Percentiles rank a stretch among this genome's conserved stretches.
Evolutionary conservation across 305 asterid species (phyloP).

Genomic region (Solanum hybrid): DNA sequence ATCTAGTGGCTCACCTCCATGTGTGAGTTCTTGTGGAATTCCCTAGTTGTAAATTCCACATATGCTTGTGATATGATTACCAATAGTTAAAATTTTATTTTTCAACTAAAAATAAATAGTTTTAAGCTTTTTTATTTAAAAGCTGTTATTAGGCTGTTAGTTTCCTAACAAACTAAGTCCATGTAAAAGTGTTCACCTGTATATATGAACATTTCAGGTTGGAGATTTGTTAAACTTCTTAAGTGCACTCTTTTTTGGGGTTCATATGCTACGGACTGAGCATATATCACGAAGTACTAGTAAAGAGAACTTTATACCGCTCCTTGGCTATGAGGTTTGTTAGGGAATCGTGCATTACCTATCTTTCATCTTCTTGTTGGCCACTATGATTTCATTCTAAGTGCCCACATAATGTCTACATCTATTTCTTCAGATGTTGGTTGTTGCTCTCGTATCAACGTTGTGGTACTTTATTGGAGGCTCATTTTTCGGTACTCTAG

Average conservation of each 20-base stretch:
- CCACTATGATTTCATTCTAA: not conserved
- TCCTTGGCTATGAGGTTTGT: not conserved
- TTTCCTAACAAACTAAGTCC: not conserved
- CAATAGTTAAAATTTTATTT: not conserved
- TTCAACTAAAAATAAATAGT: not conserved
- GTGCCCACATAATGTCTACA: not conserved
- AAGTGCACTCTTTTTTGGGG: not conserved
- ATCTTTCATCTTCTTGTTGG: not conserved
- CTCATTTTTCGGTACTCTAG: not conserved
- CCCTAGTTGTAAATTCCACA: not conserved
- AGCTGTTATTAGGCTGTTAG: not conserved
- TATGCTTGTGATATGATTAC: not conserved
- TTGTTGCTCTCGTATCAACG: not conserved
- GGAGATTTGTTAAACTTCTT: not conserved
- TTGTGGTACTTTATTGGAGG: not conserved
- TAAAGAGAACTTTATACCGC: not conserved
- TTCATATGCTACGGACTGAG: not conserved
- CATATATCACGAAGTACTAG: not conserved
- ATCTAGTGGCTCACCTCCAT: not conserved
- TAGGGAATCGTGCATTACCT: not conserved
- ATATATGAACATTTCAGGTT: not conserved
- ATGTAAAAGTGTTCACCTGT: not conserved
- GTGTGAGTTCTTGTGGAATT: not conserved
- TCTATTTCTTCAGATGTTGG: not conserved
- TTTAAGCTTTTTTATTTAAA: not conserved